phyloP scores from a whole-genome alignment of 257 asterid genomes.

The Solanum sejunctum region DNA sequence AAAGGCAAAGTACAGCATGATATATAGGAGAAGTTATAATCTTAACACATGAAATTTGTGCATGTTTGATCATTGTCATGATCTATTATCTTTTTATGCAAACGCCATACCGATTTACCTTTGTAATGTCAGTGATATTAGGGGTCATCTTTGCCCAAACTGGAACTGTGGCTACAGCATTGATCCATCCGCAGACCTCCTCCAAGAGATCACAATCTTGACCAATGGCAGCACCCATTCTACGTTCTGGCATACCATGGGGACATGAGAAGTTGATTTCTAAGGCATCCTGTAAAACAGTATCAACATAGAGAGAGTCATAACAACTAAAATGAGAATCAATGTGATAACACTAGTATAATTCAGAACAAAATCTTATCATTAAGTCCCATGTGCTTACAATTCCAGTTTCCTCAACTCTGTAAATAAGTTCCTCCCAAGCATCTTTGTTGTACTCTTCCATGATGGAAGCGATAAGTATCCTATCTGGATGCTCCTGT shows the following conservation, averaged over 20 bases:
- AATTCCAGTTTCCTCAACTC: slow-evolving; percentile 81
- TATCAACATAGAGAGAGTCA: slow-evolving; percentile 3
- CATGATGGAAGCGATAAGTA: slow-evolving; percentile 95
- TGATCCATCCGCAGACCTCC: slow-evolving; percentile 90
- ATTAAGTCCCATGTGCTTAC: slow-evolving; percentile 32
- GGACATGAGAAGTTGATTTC: slow-evolving; percentile 94
- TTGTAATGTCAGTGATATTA: slow-evolving; percentile 73
- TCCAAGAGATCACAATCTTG: slow-evolving; percentile 87
- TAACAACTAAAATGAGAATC: neutral
- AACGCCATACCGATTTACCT: slow-evolving; percentile 26
- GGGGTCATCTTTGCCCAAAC: slow-evolving; percentile 99
- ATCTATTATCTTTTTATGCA: neutral
- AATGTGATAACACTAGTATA: neutral
- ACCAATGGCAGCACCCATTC: slow-evolving; percentile 98
- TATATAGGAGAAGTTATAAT: neutral
- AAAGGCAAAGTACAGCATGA: neutral
- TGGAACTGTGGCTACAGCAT: slow-evolving; percentile 80
- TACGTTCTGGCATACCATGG: slow-evolving; percentile 98
- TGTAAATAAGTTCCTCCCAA: slow-evolving; percentile 88
- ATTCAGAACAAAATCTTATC: neutral
- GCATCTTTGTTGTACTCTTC: slow-evolving; percentile 84
- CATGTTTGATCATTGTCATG: neutral
- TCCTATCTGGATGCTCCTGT: slow-evolving; percentile 83
- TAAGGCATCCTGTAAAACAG: slow-evolving; percentile 54
- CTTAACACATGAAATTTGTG: neutral